Evolutionary conservation across 805 yeast species (phyloP), one percentile per base, ranked within the genome.

Genomic region (Spathaspora arborariae): DNA sequence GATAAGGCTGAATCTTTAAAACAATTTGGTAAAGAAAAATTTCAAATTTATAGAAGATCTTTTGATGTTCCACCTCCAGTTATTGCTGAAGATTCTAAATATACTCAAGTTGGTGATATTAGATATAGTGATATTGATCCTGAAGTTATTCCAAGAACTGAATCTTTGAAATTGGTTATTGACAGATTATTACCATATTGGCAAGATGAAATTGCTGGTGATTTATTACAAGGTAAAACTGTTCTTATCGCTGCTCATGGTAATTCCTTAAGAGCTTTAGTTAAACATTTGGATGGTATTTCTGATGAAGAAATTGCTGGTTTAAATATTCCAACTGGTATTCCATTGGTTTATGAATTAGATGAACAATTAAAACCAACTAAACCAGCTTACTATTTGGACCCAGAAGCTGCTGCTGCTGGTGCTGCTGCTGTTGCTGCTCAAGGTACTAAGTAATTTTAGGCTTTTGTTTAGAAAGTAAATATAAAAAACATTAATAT

Each of bases 391-490:
- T 89, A 91, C 82, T 91, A 91, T 84, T 85, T 91, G 75, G 98
- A 91, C 77, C 98, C 98, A 64, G 97, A 89, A 78, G 98, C 97
- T 64, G 98, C 98, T 64, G 96, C 91, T 56, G 97, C 97, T 47
- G 98, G 98, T 80, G 98, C 97, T 57, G 97, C 97, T 66, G 97
- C 97, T 51, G 98, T 91, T 61, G 98, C 97, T 62, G 88, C 88
- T 62, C 98, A 91, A 79, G 98, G 98, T 37, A 56, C 69, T 33
- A 71, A 71, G 66, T 40, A 40, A 30, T 6, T 40, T 21, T 37
- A 16, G n/a, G n/a, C n/a, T n/a, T n/a, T n/a, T n/a, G n/a, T n/a
- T n/a, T n/a, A n/a, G n/a, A n/a, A n/a, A n/a, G n/a, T n/a, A n/a
- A n/a, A n/a, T n/a, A n/a, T n/a, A n/a, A n/a, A n/a, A n/a, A n/a